Evolutionary conservation across 192 early-diverging fungal species (phyloP).

Genomic region (Backusella circina): DNA sequence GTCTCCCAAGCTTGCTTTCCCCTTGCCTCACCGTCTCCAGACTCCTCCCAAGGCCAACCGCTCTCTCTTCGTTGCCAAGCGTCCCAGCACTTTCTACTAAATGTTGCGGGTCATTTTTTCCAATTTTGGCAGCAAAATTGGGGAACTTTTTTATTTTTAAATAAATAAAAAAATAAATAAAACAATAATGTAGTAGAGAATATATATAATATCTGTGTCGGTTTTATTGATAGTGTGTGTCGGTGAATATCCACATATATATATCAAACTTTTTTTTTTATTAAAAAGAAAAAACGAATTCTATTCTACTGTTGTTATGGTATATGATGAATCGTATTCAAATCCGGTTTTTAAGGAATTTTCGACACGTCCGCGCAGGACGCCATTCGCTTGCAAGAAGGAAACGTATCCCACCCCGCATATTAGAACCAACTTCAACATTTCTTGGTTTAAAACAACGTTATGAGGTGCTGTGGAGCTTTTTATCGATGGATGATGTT

Average conservation of each 20-base stretch:
- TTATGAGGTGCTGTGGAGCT: constrained; percentile 8
- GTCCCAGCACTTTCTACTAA: constrained; percentile 93
- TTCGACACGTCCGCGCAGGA: background rate
- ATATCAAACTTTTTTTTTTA: background rate
- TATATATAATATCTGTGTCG: background rate
- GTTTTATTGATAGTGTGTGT: background rate
- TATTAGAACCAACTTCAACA: background rate
- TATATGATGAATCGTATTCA: background rate
- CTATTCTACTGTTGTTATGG: background rate
- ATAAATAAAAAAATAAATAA: background rate
- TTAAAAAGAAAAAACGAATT: background rate
- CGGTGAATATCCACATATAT: too few relatives aligned
- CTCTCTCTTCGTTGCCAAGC: constrained; percentile 84
- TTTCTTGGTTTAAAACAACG: constrained; percentile 5
- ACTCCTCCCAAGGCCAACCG: constrained; percentile 82
- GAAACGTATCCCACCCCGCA: background rate
- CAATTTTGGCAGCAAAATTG: background rate
- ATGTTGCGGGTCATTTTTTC: background rate
- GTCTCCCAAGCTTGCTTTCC: constrained; percentile 90
- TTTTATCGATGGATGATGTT: constrained; percentile 18
- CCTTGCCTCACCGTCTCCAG: constrained; percentile 94
- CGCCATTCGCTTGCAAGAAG: background rate
- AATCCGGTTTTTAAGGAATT: background rate
- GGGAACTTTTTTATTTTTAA: background rate
- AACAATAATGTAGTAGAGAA: background rate